Conservation (phyloP, 2,329 filamentous ascomycete species). For the Cercospora sesami region DNA sequence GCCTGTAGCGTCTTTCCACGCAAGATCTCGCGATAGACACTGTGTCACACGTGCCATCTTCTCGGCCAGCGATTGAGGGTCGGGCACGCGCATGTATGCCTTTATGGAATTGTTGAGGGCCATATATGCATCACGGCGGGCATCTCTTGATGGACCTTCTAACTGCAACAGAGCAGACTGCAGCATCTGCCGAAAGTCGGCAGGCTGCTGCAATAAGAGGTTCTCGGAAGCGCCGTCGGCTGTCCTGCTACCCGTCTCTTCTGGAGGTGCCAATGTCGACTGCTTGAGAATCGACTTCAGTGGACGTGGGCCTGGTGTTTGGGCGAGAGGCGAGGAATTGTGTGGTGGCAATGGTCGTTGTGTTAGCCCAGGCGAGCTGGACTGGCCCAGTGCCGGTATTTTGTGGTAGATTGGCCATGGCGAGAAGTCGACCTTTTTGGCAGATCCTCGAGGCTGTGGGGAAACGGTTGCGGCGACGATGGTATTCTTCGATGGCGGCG, state of each 20-base stretch:
- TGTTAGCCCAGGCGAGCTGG: conserved; percentile 41
- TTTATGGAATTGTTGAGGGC: conserved; percentile 74
- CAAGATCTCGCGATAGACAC: conserved; percentile 81
- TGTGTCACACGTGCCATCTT: conserved; percentile 77
- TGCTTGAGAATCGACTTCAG: conserved; percentile 82
- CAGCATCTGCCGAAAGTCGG: conserved; percentile 74
- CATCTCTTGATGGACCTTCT: conserved; percentile 68
- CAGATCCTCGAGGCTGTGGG: conserved; percentile 41
- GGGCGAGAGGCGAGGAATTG: conserved; percentile 36
- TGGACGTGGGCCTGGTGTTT: conserved; percentile 52
- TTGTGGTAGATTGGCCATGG: conserved; percentile 56
- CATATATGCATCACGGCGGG: conserved; percentile 81
- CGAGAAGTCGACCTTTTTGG: conserved; percentile 65
- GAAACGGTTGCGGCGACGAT: conserved; percentile 28
- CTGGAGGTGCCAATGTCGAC: conserved; percentile 46
- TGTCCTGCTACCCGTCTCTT: conserved; percentile 37
- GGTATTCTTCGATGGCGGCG: conserved; percentile 20
- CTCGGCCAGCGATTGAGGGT: conserved; percentile 67
- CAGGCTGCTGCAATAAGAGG: conserved; percentile 50
- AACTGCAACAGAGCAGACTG: conserved; percentile 82
- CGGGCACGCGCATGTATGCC: conserved; percentile 78
- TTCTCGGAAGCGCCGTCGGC: conserved; percentile 44
- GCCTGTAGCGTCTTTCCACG: conserved; percentile 54
- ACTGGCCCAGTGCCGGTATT: conserved; percentile 24
- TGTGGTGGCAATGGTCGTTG: conserved; percentile 35